phyloP scores from a whole-genome alignment of 352 stramenopile species.

The Pythium insidiosum region DNA sequence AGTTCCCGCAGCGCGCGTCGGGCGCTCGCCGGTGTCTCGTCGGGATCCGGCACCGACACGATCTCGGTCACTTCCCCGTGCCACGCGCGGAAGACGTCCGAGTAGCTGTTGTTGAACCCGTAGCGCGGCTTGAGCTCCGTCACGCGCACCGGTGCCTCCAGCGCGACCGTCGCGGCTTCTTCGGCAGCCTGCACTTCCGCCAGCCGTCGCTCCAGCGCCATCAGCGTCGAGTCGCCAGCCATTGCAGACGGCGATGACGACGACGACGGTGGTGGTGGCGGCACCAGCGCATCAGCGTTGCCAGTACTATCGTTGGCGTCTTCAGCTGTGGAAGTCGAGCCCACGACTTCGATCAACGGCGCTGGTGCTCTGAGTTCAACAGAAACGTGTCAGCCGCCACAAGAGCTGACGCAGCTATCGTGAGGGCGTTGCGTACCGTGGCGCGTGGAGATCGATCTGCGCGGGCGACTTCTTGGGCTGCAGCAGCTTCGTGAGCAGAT shows the following conservation, averaged over 20 bases:
- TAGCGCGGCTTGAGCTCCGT: conserved; percentile 73
- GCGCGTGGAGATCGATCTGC: conserved; percentile 15
- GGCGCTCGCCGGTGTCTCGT: conserved; percentile 63
- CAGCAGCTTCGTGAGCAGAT: conserved; percentile 90
- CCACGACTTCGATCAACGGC: conserved; percentile 81
- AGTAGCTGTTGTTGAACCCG: conserved; percentile 92
- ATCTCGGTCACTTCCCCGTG: conserved; percentile 89
- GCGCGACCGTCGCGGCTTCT: conserved; percentile 11
- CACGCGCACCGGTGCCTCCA: conserved; percentile 19
- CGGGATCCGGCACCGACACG: conserved; percentile 89
- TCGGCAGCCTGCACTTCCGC: conserved; percentile 9
- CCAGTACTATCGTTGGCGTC: conserved; percentile 13
- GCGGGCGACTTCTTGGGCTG: conserved; percentile 41
- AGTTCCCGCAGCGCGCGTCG: conserved; percentile 65
- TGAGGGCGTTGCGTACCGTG: conserved; percentile 27
- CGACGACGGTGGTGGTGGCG: background rate
- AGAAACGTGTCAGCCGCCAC: too few species aligned
- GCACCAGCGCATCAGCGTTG: too few species aligned
- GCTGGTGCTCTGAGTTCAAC: conserved; percentile 29
- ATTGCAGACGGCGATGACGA: background rate
- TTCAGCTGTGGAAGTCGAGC: conserved; percentile 17
- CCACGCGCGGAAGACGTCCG: conserved; percentile 90
- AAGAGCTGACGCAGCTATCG: too few species aligned
- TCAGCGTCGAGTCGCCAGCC: conserved; percentile 21
- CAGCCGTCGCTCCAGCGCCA: conserved; percentile 43